Conservation (phyloP, 108 stramenopile genomes). For the Craspedostauros australis region DNA sequence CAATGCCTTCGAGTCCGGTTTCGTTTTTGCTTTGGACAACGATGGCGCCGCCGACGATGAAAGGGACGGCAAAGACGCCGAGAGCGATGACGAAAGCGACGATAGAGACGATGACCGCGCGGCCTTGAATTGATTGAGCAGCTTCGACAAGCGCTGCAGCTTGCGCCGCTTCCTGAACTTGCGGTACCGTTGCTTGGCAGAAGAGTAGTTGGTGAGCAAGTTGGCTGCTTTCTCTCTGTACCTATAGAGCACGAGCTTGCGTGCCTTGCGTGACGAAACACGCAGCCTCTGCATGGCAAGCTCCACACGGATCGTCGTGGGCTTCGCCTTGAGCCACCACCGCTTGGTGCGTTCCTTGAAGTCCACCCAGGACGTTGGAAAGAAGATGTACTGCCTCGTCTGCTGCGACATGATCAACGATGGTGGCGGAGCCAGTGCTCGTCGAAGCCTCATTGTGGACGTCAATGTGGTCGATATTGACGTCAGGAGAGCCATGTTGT, state of each 20-base stretch:
- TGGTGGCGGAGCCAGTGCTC: conserved; percentile 15
- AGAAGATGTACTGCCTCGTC: conserved; percentile 18
- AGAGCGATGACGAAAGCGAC: not conserved
- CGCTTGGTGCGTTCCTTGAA: conserved; percentile 20
- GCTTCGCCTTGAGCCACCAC: conserved; percentile 23
- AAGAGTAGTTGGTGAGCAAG: not conserved
- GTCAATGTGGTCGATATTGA: no score
- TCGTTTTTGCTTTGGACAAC: conserved; percentile 6
- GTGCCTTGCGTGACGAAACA: conserved; percentile 7
- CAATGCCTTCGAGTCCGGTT: conserved; percentile 15
- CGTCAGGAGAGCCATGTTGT: no score
- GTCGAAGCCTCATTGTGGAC: no score
- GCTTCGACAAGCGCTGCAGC: no score
- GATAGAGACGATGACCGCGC: no score
- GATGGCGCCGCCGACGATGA: not conserved
- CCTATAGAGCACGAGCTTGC: not conserved
- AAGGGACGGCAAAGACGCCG: not conserved
- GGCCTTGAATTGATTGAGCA: no score
- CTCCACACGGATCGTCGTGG: no score
- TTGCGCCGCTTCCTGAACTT: conserved; percentile 1
- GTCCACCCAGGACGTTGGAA: conserved; percentile 29
- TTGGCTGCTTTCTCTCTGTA: not conserved
- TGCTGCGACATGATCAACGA: conserved; percentile 1
- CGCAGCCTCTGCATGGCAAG: conserved; percentile 10
- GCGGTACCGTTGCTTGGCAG: not conserved